phyloP scores from a whole-genome alignment of 2,329 filamentous ascomycete genomes.

The Pleurostoma richardsiae region DNA sequence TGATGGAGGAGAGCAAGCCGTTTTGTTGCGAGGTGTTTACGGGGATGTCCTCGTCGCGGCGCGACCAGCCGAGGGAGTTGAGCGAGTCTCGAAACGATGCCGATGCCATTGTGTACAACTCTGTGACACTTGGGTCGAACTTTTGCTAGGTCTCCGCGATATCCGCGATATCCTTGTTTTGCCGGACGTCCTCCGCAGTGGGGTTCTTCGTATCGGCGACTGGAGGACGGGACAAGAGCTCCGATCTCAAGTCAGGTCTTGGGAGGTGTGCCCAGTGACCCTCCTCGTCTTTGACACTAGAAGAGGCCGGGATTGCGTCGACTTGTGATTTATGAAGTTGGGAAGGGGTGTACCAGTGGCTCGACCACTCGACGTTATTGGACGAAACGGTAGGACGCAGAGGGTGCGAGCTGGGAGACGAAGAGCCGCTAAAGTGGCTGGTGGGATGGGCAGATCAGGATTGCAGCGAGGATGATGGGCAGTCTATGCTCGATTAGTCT shows the following conservation, averaged over 20 bases:
- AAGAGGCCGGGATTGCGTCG: conserved; percentile 12
- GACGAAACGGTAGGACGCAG: conserved; percentile 7
- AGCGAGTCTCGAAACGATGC: conserved; percentile 89
- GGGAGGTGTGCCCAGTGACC: conserved; percentile 19
- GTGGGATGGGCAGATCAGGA: conserved; percentile 3
- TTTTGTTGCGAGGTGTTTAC: conserved; percentile 67
- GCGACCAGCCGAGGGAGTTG: conserved; percentile 91
- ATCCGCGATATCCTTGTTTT: not conserved
- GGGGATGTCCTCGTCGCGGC: conserved; percentile 71
- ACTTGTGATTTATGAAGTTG: conserved; percentile 15
- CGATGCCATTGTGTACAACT: conserved; percentile 64
- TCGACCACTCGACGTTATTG: conserved; percentile 10
- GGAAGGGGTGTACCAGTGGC: conserved; percentile 9
- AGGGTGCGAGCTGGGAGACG: conserved; percentile 8
- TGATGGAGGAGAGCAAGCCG: conserved; percentile 74
- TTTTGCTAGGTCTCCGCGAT: not conserved
- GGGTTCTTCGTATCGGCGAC: no score
- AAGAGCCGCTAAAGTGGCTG: conserved; percentile 12
- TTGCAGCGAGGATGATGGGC: not conserved
- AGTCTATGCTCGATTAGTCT: not conserved
- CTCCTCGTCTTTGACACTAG: conserved; percentile 8
- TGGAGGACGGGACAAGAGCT: not conserved
- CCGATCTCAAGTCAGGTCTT: not conserved
- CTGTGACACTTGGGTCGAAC: conserved; percentile 7
- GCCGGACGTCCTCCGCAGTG: not conserved